Conservation (phyloP, 352 stramenopile species). For the Pythium apleroticum region DNA sequence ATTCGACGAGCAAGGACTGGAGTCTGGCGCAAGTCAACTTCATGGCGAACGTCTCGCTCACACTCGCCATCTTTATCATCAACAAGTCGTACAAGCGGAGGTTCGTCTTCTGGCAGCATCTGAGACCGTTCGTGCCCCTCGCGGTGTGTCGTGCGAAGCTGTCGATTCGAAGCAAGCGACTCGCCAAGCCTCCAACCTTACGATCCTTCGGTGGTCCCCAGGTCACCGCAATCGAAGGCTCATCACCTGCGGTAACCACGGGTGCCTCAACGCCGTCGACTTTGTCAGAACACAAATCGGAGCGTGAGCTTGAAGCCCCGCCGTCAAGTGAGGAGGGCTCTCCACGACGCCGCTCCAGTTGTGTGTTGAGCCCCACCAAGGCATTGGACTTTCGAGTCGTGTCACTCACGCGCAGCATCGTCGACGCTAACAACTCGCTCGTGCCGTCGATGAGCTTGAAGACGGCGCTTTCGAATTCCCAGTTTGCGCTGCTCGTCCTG, state of each 20-base stretch:
- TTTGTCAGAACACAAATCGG: not conserved
- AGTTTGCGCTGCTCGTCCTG: conserved; percentile 7
- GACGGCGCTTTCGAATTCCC: not conserved
- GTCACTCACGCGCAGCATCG: conserved; percentile 9
- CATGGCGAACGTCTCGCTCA: conserved; percentile 27
- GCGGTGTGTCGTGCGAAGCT: conserved; percentile 18
- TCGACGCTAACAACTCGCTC: conserved; percentile 13
- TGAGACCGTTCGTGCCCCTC: conserved; percentile 12
- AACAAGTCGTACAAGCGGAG: conserved; percentile 29
- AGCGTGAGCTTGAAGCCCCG: not conserved
- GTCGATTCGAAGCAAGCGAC: conserved; percentile 7
- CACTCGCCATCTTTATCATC: conserved; percentile 25
- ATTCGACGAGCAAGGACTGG: conserved; percentile 4
- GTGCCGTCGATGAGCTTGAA: conserved; percentile 3
- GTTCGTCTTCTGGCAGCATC: conserved; percentile 14
- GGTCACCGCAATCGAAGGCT: not conserved
- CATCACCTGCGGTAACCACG: too few relatives aligned
- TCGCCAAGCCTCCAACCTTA: not conserved
- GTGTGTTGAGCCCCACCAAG: not conserved
- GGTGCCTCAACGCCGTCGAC: not conserved
- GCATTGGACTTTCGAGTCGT: conserved; percentile 17
- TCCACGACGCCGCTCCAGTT: conserved; percentile 6
- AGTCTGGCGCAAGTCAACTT: conserved; percentile 24
- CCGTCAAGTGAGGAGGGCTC: not conserved
- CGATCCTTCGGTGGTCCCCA: not conserved